phyloP scores from a whole-genome alignment of 2,329 filamentous ascomycete species.

The Colletotrichum cordylinicola region DNA sequence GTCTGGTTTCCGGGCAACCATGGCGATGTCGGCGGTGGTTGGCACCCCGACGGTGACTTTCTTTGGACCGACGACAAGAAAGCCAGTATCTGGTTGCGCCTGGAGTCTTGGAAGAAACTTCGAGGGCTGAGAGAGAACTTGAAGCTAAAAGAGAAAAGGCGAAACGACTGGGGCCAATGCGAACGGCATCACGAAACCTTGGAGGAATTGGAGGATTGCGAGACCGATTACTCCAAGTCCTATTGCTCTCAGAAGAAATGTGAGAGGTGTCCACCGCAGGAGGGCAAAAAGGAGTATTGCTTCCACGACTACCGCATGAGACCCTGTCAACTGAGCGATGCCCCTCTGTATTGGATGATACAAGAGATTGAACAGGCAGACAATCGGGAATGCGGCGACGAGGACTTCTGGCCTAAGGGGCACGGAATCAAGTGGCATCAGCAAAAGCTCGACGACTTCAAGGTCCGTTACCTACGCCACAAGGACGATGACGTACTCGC shows the following conservation, averaged over 20 bases:
- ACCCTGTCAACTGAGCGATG: constrained; percentile 51
- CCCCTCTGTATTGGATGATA: constrained; percentile 59
- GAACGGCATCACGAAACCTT: constrained; percentile 22
- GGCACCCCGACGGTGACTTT: constrained; percentile 37
- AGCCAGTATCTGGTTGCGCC: constrained; percentile 32
- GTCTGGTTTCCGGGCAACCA: constrained; percentile 63
- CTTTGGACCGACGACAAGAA: constrained; percentile 26
- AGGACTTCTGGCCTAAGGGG: background rate
- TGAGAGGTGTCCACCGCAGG: background rate
- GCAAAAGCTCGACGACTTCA: constrained; percentile 30
- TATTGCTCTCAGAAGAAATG: background rate
- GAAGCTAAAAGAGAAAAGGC: background rate
- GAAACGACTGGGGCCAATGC: background rate
- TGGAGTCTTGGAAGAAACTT: background rate
- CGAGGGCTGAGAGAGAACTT: background rate
- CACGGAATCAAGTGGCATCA: constrained; percentile 31
- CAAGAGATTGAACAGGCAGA: constrained; percentile 45
- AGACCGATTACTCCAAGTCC: background rate
- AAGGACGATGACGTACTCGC: constrained; percentile 35
- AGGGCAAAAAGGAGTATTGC: background rate
- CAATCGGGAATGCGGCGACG: background rate
- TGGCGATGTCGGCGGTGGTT: constrained; percentile 60
- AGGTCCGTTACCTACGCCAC: constrained; percentile 18
- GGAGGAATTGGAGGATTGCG: constrained; percentile 3
- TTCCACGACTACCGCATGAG: constrained; percentile 23